Evolutionary conservation across 2,329 filamentous ascomycete species (phyloP), one percentile per base, ranked within the genome.

Genomic region (Pseudocercospora cruenta): DNA sequence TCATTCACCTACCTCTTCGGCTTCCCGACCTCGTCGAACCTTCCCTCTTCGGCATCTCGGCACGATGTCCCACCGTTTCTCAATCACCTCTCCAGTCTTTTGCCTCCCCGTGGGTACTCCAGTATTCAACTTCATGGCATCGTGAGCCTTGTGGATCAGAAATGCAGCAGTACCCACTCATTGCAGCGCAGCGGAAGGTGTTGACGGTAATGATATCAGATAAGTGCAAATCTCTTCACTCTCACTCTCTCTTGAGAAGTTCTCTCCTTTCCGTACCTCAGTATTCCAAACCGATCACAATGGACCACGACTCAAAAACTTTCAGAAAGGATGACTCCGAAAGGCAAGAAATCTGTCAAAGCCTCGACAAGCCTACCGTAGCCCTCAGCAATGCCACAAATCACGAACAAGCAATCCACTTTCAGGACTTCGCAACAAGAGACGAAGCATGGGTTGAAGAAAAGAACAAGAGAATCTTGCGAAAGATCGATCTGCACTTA

Each of bases 401-500:
- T 19, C 51, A 54, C 3, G 33, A 59, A 21, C 57, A 60, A 63
- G 55, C 60, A 10, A 53, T 54, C 5, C 60, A 62, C 45, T 66
- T 66, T 60, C 19, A 43, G 10, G 39, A 55, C 19, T 67, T 67
- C 36, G 58, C 39, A 6, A 36, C 26, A 4, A 54, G 53, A 51
- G 65, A 67, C n/a, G 49, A 33, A 43, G 65, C 62, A 65, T 65
- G 62, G 65, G 45, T 60, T 43, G 58, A 58, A 39, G 19, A 60
- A 16, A 53, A 63, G 55, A 66, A 60, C 64, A 65, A 63, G 53
- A 47, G 51, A 19, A 80, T 93, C 71, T 85, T 88, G 75, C 85
- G 87, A 70, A 93, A 92, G 79, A 87, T 93, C 61, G 91, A 93
- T 74, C 71, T 83, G 19, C 85, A 89, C 54, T 66, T 92, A 77